These are phyloP conservation scores for Athelia psychrophila DNA, from an alignment of 1,284 basidiomycete species.

Conservation along the genomic window DNA sequence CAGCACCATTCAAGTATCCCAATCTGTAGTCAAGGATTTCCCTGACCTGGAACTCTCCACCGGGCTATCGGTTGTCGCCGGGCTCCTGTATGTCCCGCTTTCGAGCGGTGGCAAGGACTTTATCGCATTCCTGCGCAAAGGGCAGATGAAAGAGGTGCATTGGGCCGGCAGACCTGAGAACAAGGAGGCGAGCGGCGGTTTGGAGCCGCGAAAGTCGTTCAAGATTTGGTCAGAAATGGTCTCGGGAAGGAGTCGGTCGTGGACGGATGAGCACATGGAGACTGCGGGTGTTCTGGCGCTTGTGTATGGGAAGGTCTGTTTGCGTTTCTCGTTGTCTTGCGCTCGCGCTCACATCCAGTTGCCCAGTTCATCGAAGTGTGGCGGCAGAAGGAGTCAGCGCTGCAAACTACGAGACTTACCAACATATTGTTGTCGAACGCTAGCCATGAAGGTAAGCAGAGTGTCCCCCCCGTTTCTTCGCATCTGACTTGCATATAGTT, in stretches of 20 bases:
- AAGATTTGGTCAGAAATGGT: constrained; percentile 83
- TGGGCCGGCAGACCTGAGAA: constrained; percentile 81
- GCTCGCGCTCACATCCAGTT: neutral
- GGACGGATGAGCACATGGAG: constrained; percentile 89
- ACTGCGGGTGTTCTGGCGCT: constrained; percentile 84
- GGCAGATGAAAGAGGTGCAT: constrained; percentile 69
- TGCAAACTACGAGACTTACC: constrained; percentile 78
- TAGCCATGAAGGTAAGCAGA: constrained; percentile 73
- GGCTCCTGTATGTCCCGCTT: constrained; percentile 77
- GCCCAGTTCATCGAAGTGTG: constrained; percentile 82
- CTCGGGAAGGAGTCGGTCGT: constrained; percentile 67
- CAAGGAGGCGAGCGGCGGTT: constrained; percentile 28
- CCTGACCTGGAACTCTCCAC: constrained; percentile 71
- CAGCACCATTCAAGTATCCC: constrained; percentile 65
- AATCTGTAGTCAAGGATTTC: constrained; percentile 70
- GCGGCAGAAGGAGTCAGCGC: constrained; percentile 81
- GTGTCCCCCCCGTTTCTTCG: neutral
- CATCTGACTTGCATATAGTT: constrained; percentile 20
- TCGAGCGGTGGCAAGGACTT: constrained; percentile 74
- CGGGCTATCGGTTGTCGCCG: constrained; percentile 74
- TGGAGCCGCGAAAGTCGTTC: constrained; percentile 82
- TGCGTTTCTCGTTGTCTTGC: no score
- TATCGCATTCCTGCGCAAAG: constrained; percentile 80
- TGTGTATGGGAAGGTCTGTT: constrained; percentile 70
- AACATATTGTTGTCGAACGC: constrained; percentile 85